These are phyloP conservation scores for Kwoniella sp. DNA, from an alignment of 768 basidiomycete genomes.

Conservation along the genomic window DNA sequence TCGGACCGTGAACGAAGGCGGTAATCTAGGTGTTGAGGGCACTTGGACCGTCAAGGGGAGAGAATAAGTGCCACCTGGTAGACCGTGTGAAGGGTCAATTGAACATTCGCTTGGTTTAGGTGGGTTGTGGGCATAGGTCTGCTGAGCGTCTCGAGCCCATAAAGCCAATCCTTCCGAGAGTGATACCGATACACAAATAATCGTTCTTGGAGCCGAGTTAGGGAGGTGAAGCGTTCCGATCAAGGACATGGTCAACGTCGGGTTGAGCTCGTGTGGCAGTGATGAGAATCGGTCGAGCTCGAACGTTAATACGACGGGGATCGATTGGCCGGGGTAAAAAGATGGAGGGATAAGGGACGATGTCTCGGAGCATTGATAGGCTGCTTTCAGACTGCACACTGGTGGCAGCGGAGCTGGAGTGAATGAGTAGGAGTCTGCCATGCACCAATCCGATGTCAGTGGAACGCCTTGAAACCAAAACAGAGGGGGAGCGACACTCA, in stretches of 20 bases:
- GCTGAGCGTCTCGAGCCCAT: conserved; percentile 46
- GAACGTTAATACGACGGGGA: conserved; percentile 46
- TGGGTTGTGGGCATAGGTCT: conserved; percentile 28
- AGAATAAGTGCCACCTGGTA: conserved; percentile 48
- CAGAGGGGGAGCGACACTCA: too few relatives aligned
- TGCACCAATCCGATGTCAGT: too few relatives aligned
- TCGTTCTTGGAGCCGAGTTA: conserved; percentile 32
- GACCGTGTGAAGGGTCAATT: conserved; percentile 28
- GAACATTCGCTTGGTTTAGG: conserved; percentile 24
- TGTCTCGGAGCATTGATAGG: conserved; percentile 39
- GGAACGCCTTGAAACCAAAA: too few relatives aligned
- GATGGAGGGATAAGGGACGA: conserved; percentile 43
- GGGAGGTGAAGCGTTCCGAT: conserved; percentile 44
- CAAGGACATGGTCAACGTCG: conserved; percentile 47
- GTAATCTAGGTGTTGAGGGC: conserved; percentile 44
- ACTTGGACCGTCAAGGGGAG: conserved; percentile 51
- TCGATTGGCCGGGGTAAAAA: conserved; percentile 51
- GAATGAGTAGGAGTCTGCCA: conserved; percentile 29
- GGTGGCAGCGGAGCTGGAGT: conserved; percentile 36
- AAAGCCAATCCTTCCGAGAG: conserved; percentile 43
- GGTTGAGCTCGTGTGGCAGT: conserved; percentile 45
- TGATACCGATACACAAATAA: conserved; percentile 51
- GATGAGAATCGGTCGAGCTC: conserved; percentile 38
- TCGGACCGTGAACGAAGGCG: conserved; percentile 40
- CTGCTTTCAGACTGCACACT: conserved; percentile 30